Base-by-base conservation (phyloP, 2,329 filamentous ascomycete genomes). In the Botrytis aclada region DNA sequence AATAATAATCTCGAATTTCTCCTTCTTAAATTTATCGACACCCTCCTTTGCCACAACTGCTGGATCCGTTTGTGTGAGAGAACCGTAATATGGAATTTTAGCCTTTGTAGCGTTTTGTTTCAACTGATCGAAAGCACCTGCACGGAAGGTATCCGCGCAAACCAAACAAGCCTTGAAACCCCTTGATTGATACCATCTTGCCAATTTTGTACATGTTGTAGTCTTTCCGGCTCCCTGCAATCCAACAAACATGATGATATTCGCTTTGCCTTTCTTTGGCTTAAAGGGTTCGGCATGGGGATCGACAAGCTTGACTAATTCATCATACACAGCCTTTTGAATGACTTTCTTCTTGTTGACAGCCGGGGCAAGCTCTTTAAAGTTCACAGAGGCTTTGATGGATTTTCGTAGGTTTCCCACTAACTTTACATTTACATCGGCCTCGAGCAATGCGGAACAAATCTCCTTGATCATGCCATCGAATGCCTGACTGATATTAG, bases 211-310 rank as follows among this genome's bases (percentile, higher is more conserved):
- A 87, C 96, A 98, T 20, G 95, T 97, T 1, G 96, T 99, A 37
- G 96, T 99, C 84, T 99, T 99, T 82, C 96, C 96, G 8, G 95
- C 94, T 86, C 96, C 96, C 83, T 99, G 96, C 66, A 99, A 87
- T 84, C 96, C 96, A 75, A 99, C 96, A 82, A 99, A 98, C 96
- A 99, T 99, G 83, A 99, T 98, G 81, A 99, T 93, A 82, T 98
- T 99, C 76, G 92, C 87, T 82, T 94, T 96, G 77, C 95, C 94
- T 84, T 98, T 99, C 85, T 97, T 97, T 34, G 95, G 95, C 82
- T 97, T 96, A 87, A 97, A 99, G 0, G 95, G 92, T 77, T 97
- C 95, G 79, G 93, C 92, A 83, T 98, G 95, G 39, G 96, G 96
- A 80, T 99, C 94, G 77, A 99, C 96, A 69, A 99, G 91, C 80